A percentile compares a stretch with the other conserved stretches of the same genome.
phyloP scores from a whole-genome alignment of 441 rosid species.

The Theobroma grandiflorum region DNA sequence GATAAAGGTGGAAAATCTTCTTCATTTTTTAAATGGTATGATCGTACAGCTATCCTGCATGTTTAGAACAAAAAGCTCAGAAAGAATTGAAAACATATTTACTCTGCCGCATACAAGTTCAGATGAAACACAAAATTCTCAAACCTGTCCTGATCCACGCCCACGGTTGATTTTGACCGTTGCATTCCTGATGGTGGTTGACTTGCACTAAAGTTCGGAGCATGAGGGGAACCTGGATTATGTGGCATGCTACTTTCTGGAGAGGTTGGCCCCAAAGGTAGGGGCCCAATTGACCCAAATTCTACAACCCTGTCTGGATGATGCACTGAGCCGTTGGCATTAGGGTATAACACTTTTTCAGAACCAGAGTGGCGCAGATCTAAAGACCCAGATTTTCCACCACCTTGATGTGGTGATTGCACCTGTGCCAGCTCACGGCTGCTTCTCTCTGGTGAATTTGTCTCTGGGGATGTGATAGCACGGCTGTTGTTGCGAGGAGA shows the following conservation, averaged over 20 bases:
- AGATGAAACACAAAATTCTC: neutral
- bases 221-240: slow-evolving; percentile 30
- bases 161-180: slow-evolving; percentile 41
- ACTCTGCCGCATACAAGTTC: neutral
- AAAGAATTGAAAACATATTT: neutral
- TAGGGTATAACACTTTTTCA: slow-evolving; percentile 39
- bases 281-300: slow-evolving; percentile 47
- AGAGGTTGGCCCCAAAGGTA: slow-evolving; percentile 31
- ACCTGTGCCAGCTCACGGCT: slow-evolving; percentile 41
- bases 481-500: slow-evolving; percentile 69
- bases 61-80: slow-evolving; percentile 30
- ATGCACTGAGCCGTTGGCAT: slow-evolving; percentile 52
- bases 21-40: slow-evolving; percentile 66
- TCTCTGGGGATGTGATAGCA: slow-evolving; percentile 43
- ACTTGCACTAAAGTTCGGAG: slow-evolving; percentile 37
- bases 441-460: slow-evolving; percentile 52
- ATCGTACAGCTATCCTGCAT: slow-evolving; percentile 52
- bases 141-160: slow-evolving; percentile 64
- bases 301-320: slow-evolving; percentile 49
- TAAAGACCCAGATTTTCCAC: slow-evolving; percentile 47
- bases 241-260: slow-evolving; percentile 40
- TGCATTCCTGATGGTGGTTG: slow-evolving; percentile 38
- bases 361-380: slow-evolving; percentile 49
- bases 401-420: slow-evolving; percentile 41
- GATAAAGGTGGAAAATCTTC: slow-evolving; percentile 77